phyloP scores from a whole-genome alignment of 1,139 yeast species.

The Komagataea norvegica region DNA sequence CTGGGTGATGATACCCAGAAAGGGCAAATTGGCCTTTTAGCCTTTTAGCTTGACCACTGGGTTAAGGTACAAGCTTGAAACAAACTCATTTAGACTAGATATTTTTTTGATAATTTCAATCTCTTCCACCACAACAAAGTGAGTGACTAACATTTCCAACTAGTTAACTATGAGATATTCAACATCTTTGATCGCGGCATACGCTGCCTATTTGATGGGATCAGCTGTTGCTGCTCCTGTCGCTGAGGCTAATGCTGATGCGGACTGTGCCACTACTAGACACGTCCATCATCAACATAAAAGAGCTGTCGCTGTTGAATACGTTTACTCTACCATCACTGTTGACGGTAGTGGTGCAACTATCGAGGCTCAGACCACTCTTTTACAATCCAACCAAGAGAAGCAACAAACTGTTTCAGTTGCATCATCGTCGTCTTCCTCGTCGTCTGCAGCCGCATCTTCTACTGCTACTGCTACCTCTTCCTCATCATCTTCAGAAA shows the following conservation, averaged over 20 bases:
- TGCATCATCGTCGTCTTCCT: slow-evolving; percentile 12
- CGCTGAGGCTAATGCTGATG: slow-evolving; percentile 29
- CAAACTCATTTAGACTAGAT: too few relatives aligned
- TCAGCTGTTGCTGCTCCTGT: slow-evolving; percentile 17
- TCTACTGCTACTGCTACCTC: slow-evolving; percentile 11
- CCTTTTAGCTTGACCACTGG: too few relatives aligned
- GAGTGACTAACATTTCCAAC: slow-evolving; percentile 1
- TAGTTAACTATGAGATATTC: slow-evolving; percentile 33
- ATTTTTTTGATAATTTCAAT: too few relatives aligned
- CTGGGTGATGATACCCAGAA: too few relatives aligned
- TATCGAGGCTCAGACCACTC: slow-evolving; percentile 14
- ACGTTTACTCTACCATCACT: slow-evolving; percentile 71
- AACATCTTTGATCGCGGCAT: slow-evolving; percentile 26
- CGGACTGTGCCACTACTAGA: slow-evolving; percentile 29
- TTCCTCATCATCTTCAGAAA: slow-evolving; percentile 21
- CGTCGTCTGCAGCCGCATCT: slow-evolving; percentile 8
- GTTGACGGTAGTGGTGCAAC: slow-evolving; percentile 60
- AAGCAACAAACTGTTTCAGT: slow-evolving; percentile 13
- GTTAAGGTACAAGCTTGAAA: too few relatives aligned
- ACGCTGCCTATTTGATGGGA: slow-evolving; percentile 26
- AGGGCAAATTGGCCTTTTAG: too few relatives aligned
- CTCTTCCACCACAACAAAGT: too few relatives aligned
- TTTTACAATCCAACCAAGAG: slow-evolving; percentile 8
- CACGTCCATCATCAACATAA: slow-evolving; percentile 67
- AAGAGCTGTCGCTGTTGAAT: slow-evolving; percentile 77